Evolutionary conservation across 2,329 filamentous ascomycete species (phyloP), one percentile per base, ranked within the genome.

Genomic region (Penicillium sp.): DNA sequence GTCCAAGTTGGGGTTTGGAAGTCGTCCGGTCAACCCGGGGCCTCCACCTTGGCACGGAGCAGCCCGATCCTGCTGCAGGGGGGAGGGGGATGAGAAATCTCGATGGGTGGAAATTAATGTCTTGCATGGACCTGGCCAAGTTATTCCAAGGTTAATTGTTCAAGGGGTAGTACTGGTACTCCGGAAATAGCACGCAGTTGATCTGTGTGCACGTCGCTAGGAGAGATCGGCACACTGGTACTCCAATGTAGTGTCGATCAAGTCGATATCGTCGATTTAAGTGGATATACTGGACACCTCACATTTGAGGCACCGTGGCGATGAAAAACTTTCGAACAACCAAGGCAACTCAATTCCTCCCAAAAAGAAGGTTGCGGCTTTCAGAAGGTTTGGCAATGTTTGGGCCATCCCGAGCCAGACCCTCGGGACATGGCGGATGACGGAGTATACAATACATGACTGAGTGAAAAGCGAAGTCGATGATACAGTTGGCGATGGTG

Each of bases 281-380:
- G 21, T 40, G 19, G 11, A 24, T 13, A 24, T 40, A 14, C 14
- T 44, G 9, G 42, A 46, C 42, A 44, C 52, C 52, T 51, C 28
- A 44, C 28, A 36, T 14, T 37, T 36, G 16, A 51, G 52, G 52
- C 52, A 37, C 5, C 29, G 47, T 54, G 42, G 52, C 52, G 29
- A 29, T n/a, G 14, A 14, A 19, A 31, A 45, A 31, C 13, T n/a
- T 13, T 4, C 5, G n/a, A 43, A 28, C n/a, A 13, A 24, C 14
- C 11, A 45, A 21, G 24, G 24, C 5, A 28, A 28, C 24, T 28
- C 24, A 28, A 28, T 28, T 28, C 24, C 5, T 28, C 5, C 10
- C 10, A 10, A 28, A 28, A 5, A 28, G 24, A 28, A 5, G 24
- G n/a, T n/a, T n/a, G n/a, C n/a, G n/a, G n/a, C n/a, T n/a, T n/a